A percentile compares a stretch with the other conserved stretches of the same genome.
These are phyloP conservation scores for Sphaerobolus stellatus DNA, from an alignment of 1,284 basidiomycete genomes.

Conservation along the genomic window DNA sequence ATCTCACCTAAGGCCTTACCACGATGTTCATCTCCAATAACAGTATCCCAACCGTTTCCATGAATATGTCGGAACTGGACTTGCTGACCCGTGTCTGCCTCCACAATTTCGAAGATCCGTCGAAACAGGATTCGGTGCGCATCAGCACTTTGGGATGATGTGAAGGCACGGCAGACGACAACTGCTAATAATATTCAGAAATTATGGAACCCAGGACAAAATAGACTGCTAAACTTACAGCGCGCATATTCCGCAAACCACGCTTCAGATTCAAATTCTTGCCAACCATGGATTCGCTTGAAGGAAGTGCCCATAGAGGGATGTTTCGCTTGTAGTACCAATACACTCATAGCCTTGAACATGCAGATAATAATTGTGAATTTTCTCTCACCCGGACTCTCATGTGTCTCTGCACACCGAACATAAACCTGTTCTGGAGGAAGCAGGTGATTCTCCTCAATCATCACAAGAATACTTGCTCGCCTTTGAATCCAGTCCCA, in stretches of 20 bases:
- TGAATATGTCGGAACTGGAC: conserved; percentile 26
- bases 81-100: conserved; percentile 18
- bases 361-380: conserved; percentile 24
- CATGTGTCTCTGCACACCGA: conserved; percentile 8
- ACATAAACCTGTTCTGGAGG: conserved; percentile 17
- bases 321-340: conserved; percentile 17
- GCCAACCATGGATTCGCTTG: conserved; percentile 23
- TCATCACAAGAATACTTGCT: not conserved
- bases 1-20: conserved; percentile 25
- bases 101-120: conserved; percentile 21
- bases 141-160: conserved; percentile 23
- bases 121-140: conserved; percentile 24
- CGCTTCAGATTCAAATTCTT: conserved; percentile 29
- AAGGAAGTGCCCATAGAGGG: conserved; percentile 27
- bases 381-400: not conserved
- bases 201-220: not conserved
- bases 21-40: conserved; percentile 27
- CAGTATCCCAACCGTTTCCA: conserved; percentile 21
- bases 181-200: conserved; percentile 13
- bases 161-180: conserved; percentile 22
- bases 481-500: conserved; percentile 28
- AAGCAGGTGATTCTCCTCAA: not conserved
- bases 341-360: conserved; percentile 21
- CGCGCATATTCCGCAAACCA: conserved; percentile 21
- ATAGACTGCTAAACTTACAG: conserved; percentile 19